A percentile compares a stretch with the other conserved stretches of the same genome.
phyloP scores from a whole-genome alignment of 768 basidiomycete genomes.

The Lepiota venenata region DNA sequence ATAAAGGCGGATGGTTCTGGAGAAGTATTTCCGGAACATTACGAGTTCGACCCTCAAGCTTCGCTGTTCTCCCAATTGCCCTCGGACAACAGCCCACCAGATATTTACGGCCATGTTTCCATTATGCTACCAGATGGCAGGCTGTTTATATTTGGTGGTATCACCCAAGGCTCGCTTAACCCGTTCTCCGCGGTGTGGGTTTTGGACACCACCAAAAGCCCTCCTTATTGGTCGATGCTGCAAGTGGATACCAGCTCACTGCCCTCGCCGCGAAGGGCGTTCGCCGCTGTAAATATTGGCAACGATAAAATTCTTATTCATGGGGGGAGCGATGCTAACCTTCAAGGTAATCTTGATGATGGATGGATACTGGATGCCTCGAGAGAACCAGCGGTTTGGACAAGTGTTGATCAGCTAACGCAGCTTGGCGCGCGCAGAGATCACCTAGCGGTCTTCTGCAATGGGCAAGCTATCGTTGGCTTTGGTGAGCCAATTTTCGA shows the following conservation, averaged over 20 bases:
- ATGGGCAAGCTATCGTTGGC: slow-evolving; percentile 66
- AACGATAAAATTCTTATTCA: slow-evolving; percentile 66
- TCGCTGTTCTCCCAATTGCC: slow-evolving; percentile 56
- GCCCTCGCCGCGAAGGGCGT: slow-evolving; percentile 61
- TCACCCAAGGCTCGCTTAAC: slow-evolving; percentile 43
- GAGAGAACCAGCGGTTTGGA: slow-evolving; percentile 60
- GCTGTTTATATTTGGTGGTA: slow-evolving; percentile 76
- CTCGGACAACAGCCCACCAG: slow-evolving; percentile 55
- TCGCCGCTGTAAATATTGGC: slow-evolving; percentile 48
- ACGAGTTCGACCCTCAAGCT: slow-evolving; percentile 49
- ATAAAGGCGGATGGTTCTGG: slow-evolving; percentile 79
- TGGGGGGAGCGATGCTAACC: slow-evolving; percentile 64
- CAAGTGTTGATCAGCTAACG: slow-evolving; percentile 41
- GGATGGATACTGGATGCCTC: slow-evolving; percentile 70
- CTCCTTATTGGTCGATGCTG: slow-evolving; percentile 47
- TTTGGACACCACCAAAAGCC: slow-evolving; percentile 51
- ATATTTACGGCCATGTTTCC: slow-evolving; percentile 69
- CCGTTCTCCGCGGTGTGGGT: slow-evolving; percentile 60
- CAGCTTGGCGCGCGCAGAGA: slow-evolving; percentile 65
- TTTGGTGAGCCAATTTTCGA: slow-evolving; percentile 54
- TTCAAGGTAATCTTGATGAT: slow-evolving; percentile 53
- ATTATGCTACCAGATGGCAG: slow-evolving; percentile 67
- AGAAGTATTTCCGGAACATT: slow-evolving; percentile 59
- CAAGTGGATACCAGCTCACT: slow-evolving; percentile 34
- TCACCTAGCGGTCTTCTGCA: slow-evolving; percentile 66